Conservation (phyloP, 2,329 filamentous ascomycete species). For the Leptographium galeiforme region DNA sequence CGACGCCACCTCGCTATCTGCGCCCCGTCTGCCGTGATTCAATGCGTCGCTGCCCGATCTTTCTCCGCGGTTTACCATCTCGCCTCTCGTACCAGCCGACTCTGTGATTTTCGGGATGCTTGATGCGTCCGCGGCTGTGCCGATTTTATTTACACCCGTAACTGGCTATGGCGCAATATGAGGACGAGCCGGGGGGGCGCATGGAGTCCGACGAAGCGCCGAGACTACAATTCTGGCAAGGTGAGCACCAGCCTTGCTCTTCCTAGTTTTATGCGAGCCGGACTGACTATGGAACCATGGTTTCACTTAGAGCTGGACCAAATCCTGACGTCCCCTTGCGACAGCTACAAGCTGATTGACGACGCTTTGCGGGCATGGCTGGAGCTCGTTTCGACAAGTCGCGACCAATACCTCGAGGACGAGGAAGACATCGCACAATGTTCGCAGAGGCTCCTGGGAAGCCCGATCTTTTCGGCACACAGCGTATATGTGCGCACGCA, state of each 20-base stretch:
- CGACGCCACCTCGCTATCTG: background rate
- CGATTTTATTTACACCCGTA: background rate
- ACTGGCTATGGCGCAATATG: background rate
- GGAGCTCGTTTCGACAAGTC: conserved; percentile 60
- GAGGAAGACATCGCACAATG: conserved; percentile 73
- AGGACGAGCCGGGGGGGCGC: background rate
- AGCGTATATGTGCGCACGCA: conserved; percentile 82
- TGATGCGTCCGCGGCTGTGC: background rate
- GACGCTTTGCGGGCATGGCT: conserved; percentile 77
- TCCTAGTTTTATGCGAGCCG: background rate
- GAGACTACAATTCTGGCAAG: conserved; percentile 2
- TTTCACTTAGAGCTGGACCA: conserved; percentile 29
- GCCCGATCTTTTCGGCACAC: conserved; percentile 59
- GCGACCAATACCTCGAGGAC: conserved; percentile 59
- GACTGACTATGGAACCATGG: no score
- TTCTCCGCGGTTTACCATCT: background rate
- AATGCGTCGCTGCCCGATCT: background rate
- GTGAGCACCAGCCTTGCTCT: background rate
- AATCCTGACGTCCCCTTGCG: conserved; percentile 32
- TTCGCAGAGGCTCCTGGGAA: conserved; percentile 64
- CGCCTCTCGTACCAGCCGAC: background rate
- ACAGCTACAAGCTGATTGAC: conserved; percentile 54
- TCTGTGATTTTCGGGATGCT: background rate
- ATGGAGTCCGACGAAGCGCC: background rate
- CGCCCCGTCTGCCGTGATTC: background rate